Evolutionary conservation across 1,284 basidiomycete species (phyloP).

Genomic region (Tremellales sp.): DNA sequence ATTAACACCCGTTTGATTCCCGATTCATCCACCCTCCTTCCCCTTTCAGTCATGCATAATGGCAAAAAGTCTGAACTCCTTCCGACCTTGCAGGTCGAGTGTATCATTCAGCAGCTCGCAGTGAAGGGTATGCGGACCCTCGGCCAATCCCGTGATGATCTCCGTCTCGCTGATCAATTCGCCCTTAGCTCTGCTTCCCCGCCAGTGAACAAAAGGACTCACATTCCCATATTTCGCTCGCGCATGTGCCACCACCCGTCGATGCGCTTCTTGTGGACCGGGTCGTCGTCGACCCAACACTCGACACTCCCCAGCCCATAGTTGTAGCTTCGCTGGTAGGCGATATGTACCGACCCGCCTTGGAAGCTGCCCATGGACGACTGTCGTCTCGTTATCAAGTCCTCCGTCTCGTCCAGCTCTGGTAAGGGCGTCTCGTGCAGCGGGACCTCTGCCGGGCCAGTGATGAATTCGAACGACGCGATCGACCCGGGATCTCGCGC

Average conservation of each 20-base stretch:
- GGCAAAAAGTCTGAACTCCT: constrained; percentile 23
- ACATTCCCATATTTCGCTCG: constrained; percentile 41
- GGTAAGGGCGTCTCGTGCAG: not conserved
- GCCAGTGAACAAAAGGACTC: constrained; percentile 9
- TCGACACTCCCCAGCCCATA: constrained; percentile 31
- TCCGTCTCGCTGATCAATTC: constrained; percentile 21
- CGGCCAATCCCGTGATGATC: constrained; percentile 25
- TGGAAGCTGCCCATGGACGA: constrained; percentile 1
- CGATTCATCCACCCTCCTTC: not conserved
- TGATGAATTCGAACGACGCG: constrained; percentile 33
- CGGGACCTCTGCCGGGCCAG: constrained; percentile 9
- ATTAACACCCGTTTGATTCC: too few relatives aligned
- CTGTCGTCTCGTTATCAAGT: constrained; percentile 1
- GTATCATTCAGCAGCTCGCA: constrained; percentile 34
- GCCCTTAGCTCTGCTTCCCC: not conserved
- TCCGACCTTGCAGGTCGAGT: constrained; percentile 25
- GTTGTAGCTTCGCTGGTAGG: constrained; percentile 31
- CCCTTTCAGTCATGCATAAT: constrained; percentile 14
- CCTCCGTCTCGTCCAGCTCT: not conserved
- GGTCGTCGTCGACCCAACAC: constrained; percentile 37
- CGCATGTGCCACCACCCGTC: constrained; percentile 38
- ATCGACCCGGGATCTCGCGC: constrained; percentile 29
- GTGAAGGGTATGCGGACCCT: constrained; percentile 31
- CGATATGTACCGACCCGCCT: constrained; percentile 35
- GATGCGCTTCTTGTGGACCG: constrained; percentile 13